A percentile compares a stretch with the other conserved stretches of the same genome.
Conservation (phyloP, 352 stramenopile genomes). For the Pythium plurisporium region DNA sequence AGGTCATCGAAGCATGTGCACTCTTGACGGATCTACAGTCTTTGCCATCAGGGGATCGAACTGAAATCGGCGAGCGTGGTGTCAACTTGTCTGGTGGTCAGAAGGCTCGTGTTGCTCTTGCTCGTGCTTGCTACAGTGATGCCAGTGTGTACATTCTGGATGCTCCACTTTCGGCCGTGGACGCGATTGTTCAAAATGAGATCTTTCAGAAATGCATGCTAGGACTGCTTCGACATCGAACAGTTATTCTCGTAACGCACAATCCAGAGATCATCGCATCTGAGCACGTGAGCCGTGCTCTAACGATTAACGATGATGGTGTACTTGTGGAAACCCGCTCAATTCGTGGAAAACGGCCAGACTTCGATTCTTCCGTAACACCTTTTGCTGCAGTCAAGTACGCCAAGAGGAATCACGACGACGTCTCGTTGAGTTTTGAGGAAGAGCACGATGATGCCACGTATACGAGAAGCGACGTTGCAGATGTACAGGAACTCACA, state of each 20-base stretch:
- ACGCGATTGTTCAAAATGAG: constrained; percentile 67
- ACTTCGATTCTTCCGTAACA: background rate
- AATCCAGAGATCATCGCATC: constrained; percentile 62
- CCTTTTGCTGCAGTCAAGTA: background rate
- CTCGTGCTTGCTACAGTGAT: constrained; percentile 84
- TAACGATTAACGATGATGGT: background rate
- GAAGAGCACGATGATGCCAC: background rate
- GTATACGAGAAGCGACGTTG: background rate
- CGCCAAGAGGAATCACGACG: background rate
- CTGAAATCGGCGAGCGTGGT: constrained; percentile 53
- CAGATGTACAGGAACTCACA: background rate
- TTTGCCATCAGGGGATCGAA: constrained; percentile 81
- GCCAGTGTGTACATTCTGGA: constrained; percentile 71
- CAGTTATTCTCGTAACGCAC: constrained; percentile 63
- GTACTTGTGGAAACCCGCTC: background rate
- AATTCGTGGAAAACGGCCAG: background rate
- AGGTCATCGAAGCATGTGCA: constrained; percentile 71
- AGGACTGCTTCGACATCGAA: constrained; percentile 59
- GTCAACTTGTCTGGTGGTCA: constrained; percentile 62
- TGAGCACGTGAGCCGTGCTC: constrained; percentile 31
- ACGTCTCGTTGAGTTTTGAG: background rate
- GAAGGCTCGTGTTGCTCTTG: constrained; percentile 70
- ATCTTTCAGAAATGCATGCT: constrained; percentile 81
- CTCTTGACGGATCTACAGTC: constrained; percentile 74
- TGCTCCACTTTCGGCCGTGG: constrained; percentile 42